Conservation (phyloP, 208 protist species). For the Eutreptiella sp. region DNA sequence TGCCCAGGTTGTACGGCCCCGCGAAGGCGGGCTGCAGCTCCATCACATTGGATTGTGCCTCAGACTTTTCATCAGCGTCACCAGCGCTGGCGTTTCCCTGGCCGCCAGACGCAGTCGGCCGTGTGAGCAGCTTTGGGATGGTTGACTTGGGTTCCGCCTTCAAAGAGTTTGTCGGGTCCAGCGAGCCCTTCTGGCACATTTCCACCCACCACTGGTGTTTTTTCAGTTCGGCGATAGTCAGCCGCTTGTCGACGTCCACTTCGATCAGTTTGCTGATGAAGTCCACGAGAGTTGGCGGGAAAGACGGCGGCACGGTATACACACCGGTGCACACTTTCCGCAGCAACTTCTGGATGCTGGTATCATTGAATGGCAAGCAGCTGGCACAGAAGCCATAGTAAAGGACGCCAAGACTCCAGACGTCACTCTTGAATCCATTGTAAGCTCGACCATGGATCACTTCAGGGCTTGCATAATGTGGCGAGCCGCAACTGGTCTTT, state of each 20-base stretch:
- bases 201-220: too few relatives aligned
- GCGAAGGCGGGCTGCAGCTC: too few relatives aligned
- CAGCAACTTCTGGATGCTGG: slow-evolving; percentile 3
- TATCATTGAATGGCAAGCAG: slow-evolving; percentile 7
- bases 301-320: neutral
- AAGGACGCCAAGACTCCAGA: slow-evolving; percentile 6
- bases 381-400: neutral
- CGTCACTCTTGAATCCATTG: too few relatives aligned
- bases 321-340: slow-evolving; percentile 18
- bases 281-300: neutral
- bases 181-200: too few relatives aligned
- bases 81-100: too few relatives aligned
- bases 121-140: too few relatives aligned
- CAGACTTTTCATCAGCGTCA: too few relatives aligned
- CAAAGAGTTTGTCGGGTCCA: too few relatives aligned
- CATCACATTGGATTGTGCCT: too few relatives aligned
- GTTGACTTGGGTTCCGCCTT: too few relatives aligned
- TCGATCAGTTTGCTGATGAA: neutral
- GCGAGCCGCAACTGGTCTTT: slow-evolving; percentile 6
- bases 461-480: slow-evolving; percentile 10
- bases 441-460: too few relatives aligned
- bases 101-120: too few relatives aligned
- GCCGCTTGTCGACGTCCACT: neutral
- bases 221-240: neutral
- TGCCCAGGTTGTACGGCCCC: slow-evolving; percentile 93